phyloP scores from a whole-genome alignment of 2,329 filamentous ascomycete genomes.

The Hypoxylon sp. region DNA sequence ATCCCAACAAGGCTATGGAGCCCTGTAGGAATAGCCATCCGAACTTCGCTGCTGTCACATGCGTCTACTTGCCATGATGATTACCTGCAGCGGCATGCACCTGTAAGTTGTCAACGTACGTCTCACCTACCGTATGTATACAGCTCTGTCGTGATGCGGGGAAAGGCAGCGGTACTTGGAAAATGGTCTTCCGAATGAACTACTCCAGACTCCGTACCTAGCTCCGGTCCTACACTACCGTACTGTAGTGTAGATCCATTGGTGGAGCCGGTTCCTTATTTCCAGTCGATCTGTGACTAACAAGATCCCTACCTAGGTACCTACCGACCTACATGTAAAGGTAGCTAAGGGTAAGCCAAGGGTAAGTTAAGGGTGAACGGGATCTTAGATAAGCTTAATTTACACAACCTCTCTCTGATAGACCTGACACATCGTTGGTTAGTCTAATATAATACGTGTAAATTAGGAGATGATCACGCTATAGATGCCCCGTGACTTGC shows the following conservation, averaged over 20 bases:
- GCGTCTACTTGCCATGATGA: slow-evolving; percentile 22
- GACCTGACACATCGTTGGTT: slow-evolving; percentile 1
- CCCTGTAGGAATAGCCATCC: slow-evolving; percentile 15
- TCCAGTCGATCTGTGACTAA: slow-evolving; percentile 7
- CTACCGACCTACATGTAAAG: too few species aligned
- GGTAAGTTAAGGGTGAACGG: slow-evolving; percentile 1
- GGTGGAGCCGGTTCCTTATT: slow-evolving; percentile 17
- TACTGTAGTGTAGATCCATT: slow-evolving; percentile 11
- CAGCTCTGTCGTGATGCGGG: slow-evolving; percentile 36
- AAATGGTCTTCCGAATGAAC: slow-evolving; percentile 20
- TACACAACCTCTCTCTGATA: slow-evolving; percentile 7
- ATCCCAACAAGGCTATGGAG: slow-evolving; percentile 2
- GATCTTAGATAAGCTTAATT: slow-evolving; percentile 37
- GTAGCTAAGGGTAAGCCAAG: too few species aligned
- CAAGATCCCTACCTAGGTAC: not conserved
- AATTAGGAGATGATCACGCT: slow-evolving; percentile 31
- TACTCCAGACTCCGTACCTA: not conserved
- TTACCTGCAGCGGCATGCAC: slow-evolving; percentile 20
- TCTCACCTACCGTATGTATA: slow-evolving; percentile 20
- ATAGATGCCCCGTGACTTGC: slow-evolving; percentile 23
- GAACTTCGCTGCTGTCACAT: slow-evolving; percentile 34
- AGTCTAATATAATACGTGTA: slow-evolving; percentile 12
- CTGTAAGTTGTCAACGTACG: slow-evolving; percentile 20
- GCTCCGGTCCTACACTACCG: slow-evolving; percentile 8
- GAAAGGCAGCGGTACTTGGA: slow-evolving; percentile 40